Conservation (phyloP, 2,329 filamentous ascomycete species). For the Kalmusia sp. region DNA sequence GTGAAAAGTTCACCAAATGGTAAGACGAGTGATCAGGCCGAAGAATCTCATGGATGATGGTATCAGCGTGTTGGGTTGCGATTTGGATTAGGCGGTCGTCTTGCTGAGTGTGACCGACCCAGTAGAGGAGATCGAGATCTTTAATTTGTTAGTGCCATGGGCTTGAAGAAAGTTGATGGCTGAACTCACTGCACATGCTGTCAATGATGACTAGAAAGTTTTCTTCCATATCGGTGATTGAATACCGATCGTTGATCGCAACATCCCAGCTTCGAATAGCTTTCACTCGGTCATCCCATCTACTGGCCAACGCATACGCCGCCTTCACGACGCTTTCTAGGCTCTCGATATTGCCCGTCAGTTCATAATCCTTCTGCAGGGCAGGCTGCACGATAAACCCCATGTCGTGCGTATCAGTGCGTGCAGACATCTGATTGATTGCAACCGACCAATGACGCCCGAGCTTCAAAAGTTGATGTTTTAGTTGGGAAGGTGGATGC, state of each 20-base stretch:
- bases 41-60: conserved; percentile 44
- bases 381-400: conserved; percentile 62
- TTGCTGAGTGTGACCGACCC: conserved; percentile 38
- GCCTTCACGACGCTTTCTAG: conserved; percentile 52
- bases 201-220: conserved; percentile 54
- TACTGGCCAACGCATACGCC: conserved; percentile 52
- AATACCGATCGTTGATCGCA: conserved; percentile 45
- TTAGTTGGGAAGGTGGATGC: conserved; percentile 23
- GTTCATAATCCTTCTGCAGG: conserved; percentile 56
- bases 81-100: conserved; percentile 41
- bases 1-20: conserved; percentile 58
- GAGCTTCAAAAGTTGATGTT: conserved; percentile 31
- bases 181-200: conserved; percentile 47
- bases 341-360: conserved; percentile 51
- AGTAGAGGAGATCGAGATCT: conserved; percentile 51
- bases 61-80: conserved; percentile 49
- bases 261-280: conserved; percentile 60
- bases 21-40: conserved; percentile 45
- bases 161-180: background rate
- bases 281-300: conserved; percentile 51
- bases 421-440: conserved; percentile 39
- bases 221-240: conserved; percentile 43
- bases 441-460: conserved; percentile 42
- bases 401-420: conserved; percentile 62
- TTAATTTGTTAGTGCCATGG: background rate